A percentile compares a stretch with the other conserved stretches of the same genome.
Evolutionary conservation across 176 grass and related monocot species (phyloP).

Genomic region (Oryza coarctata): DNA sequence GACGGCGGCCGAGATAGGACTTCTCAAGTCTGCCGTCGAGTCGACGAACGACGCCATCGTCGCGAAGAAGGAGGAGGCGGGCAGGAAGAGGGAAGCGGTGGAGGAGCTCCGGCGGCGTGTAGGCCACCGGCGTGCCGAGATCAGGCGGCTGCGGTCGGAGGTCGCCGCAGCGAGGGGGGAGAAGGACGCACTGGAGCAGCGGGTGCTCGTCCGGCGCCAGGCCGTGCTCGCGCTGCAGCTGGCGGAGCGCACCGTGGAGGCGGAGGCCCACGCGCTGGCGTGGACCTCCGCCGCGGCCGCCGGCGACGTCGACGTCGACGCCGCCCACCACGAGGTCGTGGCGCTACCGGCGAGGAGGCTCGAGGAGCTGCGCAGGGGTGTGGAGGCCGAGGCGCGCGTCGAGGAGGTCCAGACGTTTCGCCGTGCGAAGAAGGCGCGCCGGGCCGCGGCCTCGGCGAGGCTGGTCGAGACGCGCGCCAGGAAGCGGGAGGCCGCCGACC

Average conservation of each 20-base stretch:
- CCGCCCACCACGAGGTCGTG: constrained; percentile 22
- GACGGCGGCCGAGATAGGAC: constrained; percentile 22
- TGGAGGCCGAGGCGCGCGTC: constrained; percentile 35
- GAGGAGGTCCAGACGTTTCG: constrained; percentile 21
- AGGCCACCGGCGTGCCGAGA: neutral
- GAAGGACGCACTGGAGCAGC: constrained; percentile 32
- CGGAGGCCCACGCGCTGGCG: neutral
- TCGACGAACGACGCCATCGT: constrained; percentile 26
- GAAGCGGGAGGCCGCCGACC: neutral
- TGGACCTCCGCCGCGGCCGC: constrained; percentile 5
- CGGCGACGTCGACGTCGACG: neutral
- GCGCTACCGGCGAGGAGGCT: constrained; percentile 28
- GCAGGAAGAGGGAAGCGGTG: constrained; percentile 5
- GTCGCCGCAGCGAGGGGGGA: neutral
- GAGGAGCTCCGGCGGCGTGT: constrained; percentile 29
- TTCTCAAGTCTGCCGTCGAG: constrained; percentile 36
- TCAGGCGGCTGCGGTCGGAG: constrained; percentile 32
- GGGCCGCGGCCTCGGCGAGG: constrained; percentile 31
- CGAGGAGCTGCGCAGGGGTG: constrained; percentile 19
- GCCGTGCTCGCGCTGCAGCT: constrained; percentile 31
- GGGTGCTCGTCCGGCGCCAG: constrained; percentile 39
- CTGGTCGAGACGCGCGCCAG: constrained; percentile 24
- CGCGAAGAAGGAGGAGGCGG: constrained; percentile 30
- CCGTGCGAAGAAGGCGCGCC: constrained; percentile 31
- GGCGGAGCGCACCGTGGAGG: constrained; percentile 24